Evolutionary conservation across 148 eudicot genomes (phyloP), one percentile per base, ranked within the genome.

Genomic region (Diospyros kaki): DNA sequence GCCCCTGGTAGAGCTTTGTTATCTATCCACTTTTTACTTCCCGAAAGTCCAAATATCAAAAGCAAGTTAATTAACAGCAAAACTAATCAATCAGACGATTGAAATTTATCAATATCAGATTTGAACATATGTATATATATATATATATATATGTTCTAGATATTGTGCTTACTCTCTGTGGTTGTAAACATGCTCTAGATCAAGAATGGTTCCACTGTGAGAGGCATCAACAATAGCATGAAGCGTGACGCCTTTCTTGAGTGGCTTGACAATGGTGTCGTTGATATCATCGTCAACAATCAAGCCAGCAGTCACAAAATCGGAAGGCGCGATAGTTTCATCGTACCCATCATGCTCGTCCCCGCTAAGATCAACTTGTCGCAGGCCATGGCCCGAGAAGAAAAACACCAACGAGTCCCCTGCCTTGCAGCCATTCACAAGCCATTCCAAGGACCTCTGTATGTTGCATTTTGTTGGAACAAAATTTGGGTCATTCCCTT

Each of bases 361-460:
- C 3, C 64, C 68, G 10, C 54, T 64, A 61, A 81, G 73, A 66
- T 90, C 95, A 18, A 60, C 90, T 51, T 84, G 90, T 41, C 88
- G 80, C 52, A 78, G 53, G 41, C 97, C 97, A 71, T 93, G 97
- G 6, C 97, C 97, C 4, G 97, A 90, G 79, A 80, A 93, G 77
- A 83, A 87, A 71, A 93, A 90, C 50, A 90, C 93, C 84, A 93
- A 68, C 9, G 96, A 90, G 80, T 93, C 97, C 73, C 93, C 97
- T 12, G 85, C 42, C 76, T 70, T 83, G 73, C 86, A 80, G 66
- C 84, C 91, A 17, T 83, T 68, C 39, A 86, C 87, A 17, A 92
- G 87, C 97, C 97, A 92, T 75, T 74, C 80, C 71, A 92, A 74
- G 46, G 85, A 91, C 45, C 80, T 79, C 75, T 83, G 84, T 11